Base-by-base conservation (phyloP, 176 grass and related monocot species). In the Guadua angustifolia region DNA sequence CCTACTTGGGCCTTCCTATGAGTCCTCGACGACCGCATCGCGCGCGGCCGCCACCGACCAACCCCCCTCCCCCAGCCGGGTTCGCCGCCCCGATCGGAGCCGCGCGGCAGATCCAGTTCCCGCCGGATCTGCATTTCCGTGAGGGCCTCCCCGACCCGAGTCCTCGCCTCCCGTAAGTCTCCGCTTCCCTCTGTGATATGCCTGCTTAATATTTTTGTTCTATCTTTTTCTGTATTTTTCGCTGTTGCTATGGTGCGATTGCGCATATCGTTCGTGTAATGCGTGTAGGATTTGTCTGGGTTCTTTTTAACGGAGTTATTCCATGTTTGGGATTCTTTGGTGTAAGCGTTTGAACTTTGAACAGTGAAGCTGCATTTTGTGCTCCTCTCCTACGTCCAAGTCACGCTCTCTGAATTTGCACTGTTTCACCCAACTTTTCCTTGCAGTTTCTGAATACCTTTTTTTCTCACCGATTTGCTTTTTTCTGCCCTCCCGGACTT, bases 101-200 rank as follows among this genome's bases (percentile, higher is more conserved):
- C 42, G 58, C 59, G 74, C 39, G 52, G 14, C 85, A 87, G 89
- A 90, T 87, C 89, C 84, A 21, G 77, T 16, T 43, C 36, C 24
- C 24, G 58, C 79, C 68, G 85, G 80, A 91, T 87, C 89, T 84
- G 80, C 89, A 79, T 90, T 13, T 84, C 80, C 68, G 84, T 18
- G 42, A 74, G 51, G 42, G 3, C 13, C 67, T 14, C 18, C 59
- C 47, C 39, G 21, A 17, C 29, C 7, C 74, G 79, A 40, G 73
- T 21, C 33, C 74, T 79, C 88, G 50, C 61, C 60, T 69, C 60
- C 60, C n/a, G 84, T 83, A 79, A 86, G 79, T 22, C 39, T 33
- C 67, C 15, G 60, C 44, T 21, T 16, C 22, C 35, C 45, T 61
- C 21, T 43, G 29, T 29, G 1, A 1, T 9, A 4, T 6, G 44